phyloP scores from a whole-genome alignment of 306 rosid species.

The Medicago truncatula region MtrunA17r5.0-ANR NC_053045.1:8268501-8269000 shows the following conservation, averaged over 20 bases:
- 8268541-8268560: slow-evolving; percentile 88
- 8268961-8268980: slow-evolving; percentile 91
- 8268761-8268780: slow-evolving; percentile 76
- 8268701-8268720: slow-evolving; percentile 94
- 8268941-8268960: slow-evolving; percentile 93
- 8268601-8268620: slow-evolving; percentile 98
- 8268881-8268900: slow-evolving; percentile 69
- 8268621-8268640: slow-evolving; percentile 43
- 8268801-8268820: slow-evolving; percentile 95
- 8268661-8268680: slow-evolving; percentile 39
- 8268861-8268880: slow-evolving; percentile 72
- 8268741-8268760: slow-evolving; percentile 80
- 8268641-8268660: not conserved
- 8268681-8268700: slow-evolving; percentile 25
- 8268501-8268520: slow-evolving; percentile 42
- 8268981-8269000: slow-evolving; percentile 61
- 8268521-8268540: slow-evolving; percentile 77
- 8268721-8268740: slow-evolving; percentile 84
- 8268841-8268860: slow-evolving; percentile 80
- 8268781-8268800: slow-evolving; percentile 95
- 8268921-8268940: slow-evolving; percentile 86
- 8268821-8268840: slow-evolving; percentile 99
- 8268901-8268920: slow-evolving; percentile 85
- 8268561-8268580: slow-evolving; percentile 91
- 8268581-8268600: slow-evolving; percentile 95